Conservation (phyloP, 2,329 filamentous ascomycete species). For the Beauveria pseudobassiana region DNA sequence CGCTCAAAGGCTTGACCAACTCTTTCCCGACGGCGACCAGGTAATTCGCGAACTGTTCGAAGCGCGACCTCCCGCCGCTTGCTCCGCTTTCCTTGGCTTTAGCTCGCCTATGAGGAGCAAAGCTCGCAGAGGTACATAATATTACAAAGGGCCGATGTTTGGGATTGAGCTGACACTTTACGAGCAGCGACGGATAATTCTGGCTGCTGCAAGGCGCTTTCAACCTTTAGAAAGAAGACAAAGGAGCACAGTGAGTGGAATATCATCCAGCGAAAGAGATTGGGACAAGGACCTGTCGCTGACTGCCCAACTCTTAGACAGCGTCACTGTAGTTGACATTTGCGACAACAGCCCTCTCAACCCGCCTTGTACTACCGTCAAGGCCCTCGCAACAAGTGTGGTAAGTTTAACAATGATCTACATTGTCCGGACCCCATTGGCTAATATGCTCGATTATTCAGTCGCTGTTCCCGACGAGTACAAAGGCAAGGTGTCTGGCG, state of each 20-base stretch:
- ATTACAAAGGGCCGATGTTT: not conserved
- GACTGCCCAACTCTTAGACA: too few species aligned
- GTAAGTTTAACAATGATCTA: not conserved
- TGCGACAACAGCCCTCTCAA: not conserved
- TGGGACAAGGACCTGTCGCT: not conserved
- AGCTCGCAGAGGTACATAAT: not conserved
- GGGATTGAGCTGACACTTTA: not conserved
- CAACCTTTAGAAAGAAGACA: not conserved
- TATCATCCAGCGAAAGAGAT: accelerated
- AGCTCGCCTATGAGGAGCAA: not conserved
- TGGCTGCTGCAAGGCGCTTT: not conserved
- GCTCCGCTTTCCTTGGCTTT: not conserved
- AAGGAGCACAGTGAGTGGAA: not conserved
- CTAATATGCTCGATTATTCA: not conserved
- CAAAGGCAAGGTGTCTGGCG: not conserved
- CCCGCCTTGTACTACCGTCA: not conserved
- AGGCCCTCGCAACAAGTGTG: not conserved
- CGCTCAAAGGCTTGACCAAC: not conserved
- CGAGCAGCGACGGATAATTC: not conserved
- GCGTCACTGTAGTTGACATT: not conserved
- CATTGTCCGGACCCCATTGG: not conserved
- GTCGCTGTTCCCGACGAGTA: not conserved
- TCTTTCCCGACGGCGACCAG: not conserved
- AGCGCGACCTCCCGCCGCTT: not conserved
- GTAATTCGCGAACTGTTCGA: not conserved